phyloP scores from a whole-genome alignment of 768 basidiomycete genomes.

The Russula brevipes region DNA sequence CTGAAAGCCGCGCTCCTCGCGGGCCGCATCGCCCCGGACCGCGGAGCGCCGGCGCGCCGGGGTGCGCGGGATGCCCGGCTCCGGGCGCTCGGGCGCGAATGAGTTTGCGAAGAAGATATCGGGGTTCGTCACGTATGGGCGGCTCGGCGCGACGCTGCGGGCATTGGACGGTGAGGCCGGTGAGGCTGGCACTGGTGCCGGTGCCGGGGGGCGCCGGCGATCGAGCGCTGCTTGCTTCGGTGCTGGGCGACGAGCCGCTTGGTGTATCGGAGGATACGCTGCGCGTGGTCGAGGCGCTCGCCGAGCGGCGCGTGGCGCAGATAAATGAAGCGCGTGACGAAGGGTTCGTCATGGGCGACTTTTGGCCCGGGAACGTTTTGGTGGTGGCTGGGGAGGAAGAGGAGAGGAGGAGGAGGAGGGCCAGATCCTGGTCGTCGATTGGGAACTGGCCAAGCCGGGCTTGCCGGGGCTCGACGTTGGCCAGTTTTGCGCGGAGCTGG shows the following conservation, averaged over 20 bases:
- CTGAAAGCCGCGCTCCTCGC: slow-evolving; percentile 41
- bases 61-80: too few relatives aligned
- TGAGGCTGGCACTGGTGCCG: too few relatives aligned
- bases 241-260: slow-evolving; percentile 40
- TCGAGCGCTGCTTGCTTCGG: slow-evolving; percentile 4
- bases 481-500: slow-evolving; percentile 59
- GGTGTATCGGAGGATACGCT: slow-evolving; percentile 37
- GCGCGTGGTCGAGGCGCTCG: slow-evolving; percentile 33
- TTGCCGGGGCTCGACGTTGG: slow-evolving; percentile 54
- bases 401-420: neutral
- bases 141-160: slow-evolving; percentile 34
- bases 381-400: slow-evolving; percentile 34
- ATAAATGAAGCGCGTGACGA: slow-evolving; percentile 33
- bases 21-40: slow-evolving; percentile 27
- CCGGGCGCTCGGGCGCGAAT: slow-evolving; percentile 30
- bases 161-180: neutral
- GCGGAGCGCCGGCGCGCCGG: too few relatives aligned
- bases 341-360: slow-evolving; percentile 54
- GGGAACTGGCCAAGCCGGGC: slow-evolving; percentile 61
- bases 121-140: slow-evolving; percentile 41
- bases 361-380: slow-evolving; percentile 69
- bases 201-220: neutral
- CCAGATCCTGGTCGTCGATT: slow-evolving; percentile 47
- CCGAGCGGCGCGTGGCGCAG: slow-evolving; percentile 29
- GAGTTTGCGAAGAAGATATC: slow-evolving; percentile 39